Percentiles rank a stretch among this genome's conserved stretches.
phyloP scores from a whole-genome alignment of 768 basidiomycete genomes.

The Lactarius sanguifluus region DNA sequence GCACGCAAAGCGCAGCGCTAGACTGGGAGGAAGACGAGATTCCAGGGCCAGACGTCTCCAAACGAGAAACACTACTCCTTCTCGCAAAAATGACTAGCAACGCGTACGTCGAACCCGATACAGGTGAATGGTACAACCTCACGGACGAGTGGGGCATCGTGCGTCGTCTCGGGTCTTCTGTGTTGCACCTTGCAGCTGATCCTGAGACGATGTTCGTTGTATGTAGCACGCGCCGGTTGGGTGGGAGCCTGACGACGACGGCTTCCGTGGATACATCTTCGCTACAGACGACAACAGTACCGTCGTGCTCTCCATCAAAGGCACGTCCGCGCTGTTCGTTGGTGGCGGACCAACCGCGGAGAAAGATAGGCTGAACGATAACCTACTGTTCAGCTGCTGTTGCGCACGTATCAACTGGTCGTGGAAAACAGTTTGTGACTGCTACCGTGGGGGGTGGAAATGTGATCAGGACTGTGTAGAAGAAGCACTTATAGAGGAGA shows the following conservation, averaged over 20 bases:
- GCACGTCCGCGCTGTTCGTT: constrained; percentile 76
- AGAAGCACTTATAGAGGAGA: constrained; percentile 71
- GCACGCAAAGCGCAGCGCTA: constrained; percentile 47
- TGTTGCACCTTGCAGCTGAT: neutral
- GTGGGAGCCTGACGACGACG: constrained; percentile 86
- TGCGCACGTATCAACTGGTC: constrained; percentile 91
- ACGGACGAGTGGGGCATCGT: constrained; percentile 63
- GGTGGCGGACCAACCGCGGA: constrained; percentile 79
- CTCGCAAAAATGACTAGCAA: constrained; percentile 97
- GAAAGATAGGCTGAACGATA: constrained; percentile 95
- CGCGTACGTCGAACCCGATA: constrained; percentile 69
- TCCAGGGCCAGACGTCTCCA: constrained; percentile 71
- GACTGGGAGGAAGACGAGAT: constrained; percentile 79
- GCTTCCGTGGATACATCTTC: constrained; percentile 92
- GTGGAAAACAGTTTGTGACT: constrained; percentile 91
- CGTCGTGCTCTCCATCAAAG: constrained; percentile 91
- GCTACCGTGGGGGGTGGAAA: constrained; percentile 69
- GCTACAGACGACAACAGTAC: constrained; percentile 79
- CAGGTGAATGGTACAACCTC: constrained; percentile 76
- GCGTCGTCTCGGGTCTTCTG: neutral
- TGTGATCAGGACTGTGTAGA: constrained; percentile 85
- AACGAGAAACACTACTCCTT: constrained; percentile 68
- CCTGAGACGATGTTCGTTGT: neutral
- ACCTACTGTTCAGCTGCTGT: constrained; percentile 92
- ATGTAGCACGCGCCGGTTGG: constrained; percentile 72